These are phyloP conservation scores for Daldinia bambusicola DNA, from an alignment of 495 filamentous ascomycete genomes.

Conservation along the genomic window DNA sequence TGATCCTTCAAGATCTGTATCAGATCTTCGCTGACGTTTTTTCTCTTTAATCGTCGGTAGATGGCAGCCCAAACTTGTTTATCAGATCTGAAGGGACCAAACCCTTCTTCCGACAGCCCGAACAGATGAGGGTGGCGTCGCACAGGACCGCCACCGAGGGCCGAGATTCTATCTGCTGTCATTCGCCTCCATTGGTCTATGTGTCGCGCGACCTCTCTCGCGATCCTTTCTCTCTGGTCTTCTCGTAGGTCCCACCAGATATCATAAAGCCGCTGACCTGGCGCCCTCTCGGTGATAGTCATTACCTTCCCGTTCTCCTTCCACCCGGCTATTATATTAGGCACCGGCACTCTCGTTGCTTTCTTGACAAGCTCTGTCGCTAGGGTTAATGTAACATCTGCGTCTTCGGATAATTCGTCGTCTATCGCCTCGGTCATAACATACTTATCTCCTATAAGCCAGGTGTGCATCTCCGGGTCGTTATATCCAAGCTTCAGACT, in stretches of 20 bases:
- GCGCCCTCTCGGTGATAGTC: conserved; percentile 33
- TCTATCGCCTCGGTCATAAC: conserved; percentile 41
- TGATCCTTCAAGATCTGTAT: conserved; percentile 29
- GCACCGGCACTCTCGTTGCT: conserved; percentile 34
- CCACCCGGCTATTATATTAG: conserved; percentile 43
- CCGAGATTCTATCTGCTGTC: conserved; percentile 34
- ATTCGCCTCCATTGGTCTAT: conserved; percentile 33
- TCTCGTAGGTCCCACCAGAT: conserved; percentile 41
- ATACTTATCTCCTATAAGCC: conserved; percentile 43
- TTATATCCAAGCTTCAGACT: conserved; percentile 40
- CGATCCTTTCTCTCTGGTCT: conserved; percentile 32
- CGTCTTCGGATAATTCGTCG: conserved; percentile 19
- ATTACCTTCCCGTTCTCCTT: conserved; percentile 41
- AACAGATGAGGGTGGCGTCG: conserved; percentile 36
- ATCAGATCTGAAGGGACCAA: conserved; percentile 41
- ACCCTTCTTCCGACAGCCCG: conserved; percentile 13
- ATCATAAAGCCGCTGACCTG: conserved; percentile 42
- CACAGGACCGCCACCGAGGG: conserved; percentile 33
- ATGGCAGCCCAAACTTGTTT: conserved; percentile 37
- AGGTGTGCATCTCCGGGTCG: conserved; percentile 40
- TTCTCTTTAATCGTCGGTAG: conserved; percentile 9
- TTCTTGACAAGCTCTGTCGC: conserved; percentile 22
- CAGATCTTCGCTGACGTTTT: conserved; percentile 22
- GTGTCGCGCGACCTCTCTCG: conserved; percentile 30
- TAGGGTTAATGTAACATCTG: conserved; percentile 28